A percentile compares a stretch with the other conserved stretches of the same genome.
Evolutionary conservation across 306 rosid species (phyloP).

Genomic region (Acacia crassicarpa): DNA sequence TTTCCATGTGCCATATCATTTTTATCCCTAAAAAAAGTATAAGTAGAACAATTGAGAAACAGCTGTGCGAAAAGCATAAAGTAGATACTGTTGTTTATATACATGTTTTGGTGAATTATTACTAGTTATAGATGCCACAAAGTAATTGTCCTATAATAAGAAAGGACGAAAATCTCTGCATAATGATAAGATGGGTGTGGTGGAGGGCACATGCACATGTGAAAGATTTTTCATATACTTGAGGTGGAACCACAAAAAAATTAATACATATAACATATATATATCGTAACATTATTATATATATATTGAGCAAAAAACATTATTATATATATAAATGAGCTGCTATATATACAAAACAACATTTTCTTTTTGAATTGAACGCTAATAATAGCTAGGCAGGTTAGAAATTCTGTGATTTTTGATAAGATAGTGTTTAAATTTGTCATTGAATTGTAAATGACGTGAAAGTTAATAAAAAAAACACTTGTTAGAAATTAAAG

Average conservation of each 20-base stretch:
- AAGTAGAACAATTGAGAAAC: not conserved
- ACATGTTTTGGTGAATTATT: not conserved
- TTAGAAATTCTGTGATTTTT: not conserved
- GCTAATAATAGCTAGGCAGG: not conserved
- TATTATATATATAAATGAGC: not conserved
- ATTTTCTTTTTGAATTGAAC: not conserved
- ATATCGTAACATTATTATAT: not conserved
- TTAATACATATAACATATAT: not conserved
- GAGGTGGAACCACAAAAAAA: not conserved
- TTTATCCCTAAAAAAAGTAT: too few species aligned
- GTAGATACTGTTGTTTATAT: not conserved
- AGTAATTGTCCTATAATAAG: not conserved
- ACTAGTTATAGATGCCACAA: not conserved
- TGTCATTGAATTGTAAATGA: not conserved
- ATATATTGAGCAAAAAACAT: too few species aligned
- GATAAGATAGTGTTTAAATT: too few species aligned
- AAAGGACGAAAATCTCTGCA: not conserved
- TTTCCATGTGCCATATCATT: not conserved
- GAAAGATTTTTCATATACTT: not conserved
- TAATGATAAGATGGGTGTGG: not conserved
- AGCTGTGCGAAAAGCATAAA: not conserved
- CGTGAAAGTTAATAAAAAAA: not conserved
- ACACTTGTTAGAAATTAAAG: not conserved
- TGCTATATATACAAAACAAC: not conserved
- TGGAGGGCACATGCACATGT: slow-evolving; percentile 1